phyloP scores from a whole-genome alignment of 192 early-diverging fungal genomes.

The Oehlia diaphana region DNA sequence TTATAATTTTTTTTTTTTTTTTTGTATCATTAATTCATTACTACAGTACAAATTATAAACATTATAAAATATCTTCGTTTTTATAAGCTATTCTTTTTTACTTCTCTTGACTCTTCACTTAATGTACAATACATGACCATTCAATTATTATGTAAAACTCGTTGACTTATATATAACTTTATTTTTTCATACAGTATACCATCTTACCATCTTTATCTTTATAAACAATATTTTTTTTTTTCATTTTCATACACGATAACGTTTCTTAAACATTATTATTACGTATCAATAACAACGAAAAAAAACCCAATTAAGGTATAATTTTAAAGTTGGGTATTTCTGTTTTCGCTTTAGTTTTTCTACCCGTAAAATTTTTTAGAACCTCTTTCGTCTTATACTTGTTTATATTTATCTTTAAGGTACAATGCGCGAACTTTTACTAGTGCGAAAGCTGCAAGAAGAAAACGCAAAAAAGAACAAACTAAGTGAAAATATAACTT shows the following conservation, averaged over 20 bases:
- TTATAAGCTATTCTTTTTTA: not conserved
- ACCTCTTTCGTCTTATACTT: not conserved
- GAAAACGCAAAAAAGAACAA: constrained; percentile 19
- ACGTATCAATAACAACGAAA: not conserved
- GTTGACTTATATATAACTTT: not conserved
- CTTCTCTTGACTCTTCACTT: not conserved
- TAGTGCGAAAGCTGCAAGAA: constrained; percentile 27
- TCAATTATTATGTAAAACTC: not conserved
- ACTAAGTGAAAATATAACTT: not conserved
- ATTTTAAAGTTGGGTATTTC: not conserved
- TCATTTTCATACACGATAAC: not conserved
- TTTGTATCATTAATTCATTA: not conserved
- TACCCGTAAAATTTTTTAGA: not conserved
- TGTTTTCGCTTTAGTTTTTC: not conserved
- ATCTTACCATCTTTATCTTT: not conserved
- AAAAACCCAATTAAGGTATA: not conserved
- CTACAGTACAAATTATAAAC: not conserved
- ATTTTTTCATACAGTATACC: not conserved
- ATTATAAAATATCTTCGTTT: not conserved
- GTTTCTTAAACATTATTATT: not conserved
- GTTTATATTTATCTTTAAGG: not conserved
- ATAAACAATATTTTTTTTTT: not conserved
- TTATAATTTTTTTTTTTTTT: not conserved
- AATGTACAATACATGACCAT: not conserved
- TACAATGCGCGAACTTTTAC: constrained; percentile 28